Evolutionary conservation across 75 land plant species (phyloP), one percentile per base, ranked within the genome.

Genomic region (Cryptomeria japonica): DNA sequence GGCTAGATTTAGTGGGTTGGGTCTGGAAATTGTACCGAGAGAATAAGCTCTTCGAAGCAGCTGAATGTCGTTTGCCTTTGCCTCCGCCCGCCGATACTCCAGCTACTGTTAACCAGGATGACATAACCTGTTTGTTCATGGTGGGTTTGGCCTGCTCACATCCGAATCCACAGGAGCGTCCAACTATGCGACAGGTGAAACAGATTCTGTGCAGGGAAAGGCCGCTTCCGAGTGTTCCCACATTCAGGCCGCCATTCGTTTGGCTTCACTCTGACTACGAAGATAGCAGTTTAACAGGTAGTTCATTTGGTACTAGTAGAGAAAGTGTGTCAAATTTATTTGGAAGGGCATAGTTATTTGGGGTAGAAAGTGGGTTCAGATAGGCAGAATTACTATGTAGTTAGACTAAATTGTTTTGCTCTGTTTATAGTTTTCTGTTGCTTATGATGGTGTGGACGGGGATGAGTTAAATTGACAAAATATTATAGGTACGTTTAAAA

Each of bases 1-100:
- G 55, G 55, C 85, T 77, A 36, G 72, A 55, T 68, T 44, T 91
- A n/a, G 89, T 90, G n/a, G 92, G 89, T 85, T 92, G 90, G 93
- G 97, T 94, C 49, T 94, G 97, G 97, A 86, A 58, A 14, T 84
- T 90, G 46, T 76, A 90, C 87, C 79, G 91, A 1, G 91, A 93
- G 47, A 90, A 86, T 11, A 89, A 73, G 64, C 86, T 96, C 2
- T 46, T 89, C 1, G 90, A 90, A 12, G 93, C 93, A 0, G 93
- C 91, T 31, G 95, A 95, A 80, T 61, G 11, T 25, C 49, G 85
- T 64, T 90, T 93, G 25, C 53, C 44, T 34, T 3, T 36, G 3
- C 18, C 38, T 28, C 12, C 31, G 12, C 14, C 14, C 2, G 77
- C 36, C 8, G 34, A 13, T 9, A 12, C 37, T 28, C 6, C 8